Evolutionary conservation across 2,329 filamentous ascomycete species (phyloP), one percentile per base, ranked within the genome.

Genomic region (Pezizomycotina sp.): DNA sequence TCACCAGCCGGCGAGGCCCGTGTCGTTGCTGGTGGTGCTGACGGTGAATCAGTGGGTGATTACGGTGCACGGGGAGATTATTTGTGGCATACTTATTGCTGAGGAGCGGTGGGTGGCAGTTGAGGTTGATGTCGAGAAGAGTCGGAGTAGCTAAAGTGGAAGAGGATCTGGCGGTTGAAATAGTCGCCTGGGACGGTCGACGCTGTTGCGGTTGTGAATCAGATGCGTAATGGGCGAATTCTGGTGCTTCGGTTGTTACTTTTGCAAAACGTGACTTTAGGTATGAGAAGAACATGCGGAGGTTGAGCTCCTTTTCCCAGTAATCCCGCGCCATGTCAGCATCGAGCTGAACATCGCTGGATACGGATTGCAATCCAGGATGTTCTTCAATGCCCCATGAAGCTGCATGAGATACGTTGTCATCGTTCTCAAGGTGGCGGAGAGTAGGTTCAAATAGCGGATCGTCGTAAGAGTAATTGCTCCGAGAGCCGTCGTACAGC

Each of bases 271-370:
- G 74, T 12, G 71, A 77, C 39, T 75, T 71, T 19, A 92, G 66
- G 53, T 89, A 95, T 31, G 75, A 73, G 61, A 95, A 95, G 21
- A 95, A 79, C 55, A 92, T 77, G 53, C 78, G 79, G 47, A 93
- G 71, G 52, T 95, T 84, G 4, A 95, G 67, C 35, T 92, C 80
- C 42, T 77, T 74, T 58, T 95, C 84, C 89, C 89, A 98, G 53
- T 92, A 89, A 22, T 89, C 79, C 50, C 80, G 60, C 21, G 63
- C 45, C 6, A 57, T 57, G 14, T 55, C 43, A 5, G 56, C 53
- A 31, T 61, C 55, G 6, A 53, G 46, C 8, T 47, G 47, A 6
- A 42, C 25, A 45, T 42, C 40, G 49, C 48, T 43, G 7, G 41
- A 39, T 22, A 36, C 36, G 12, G 41, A 32, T 16, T 32, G 31